phyloP scores from a whole-genome alignment of 306 rosid species.

The Citrullus mucosospermus region DNA sequence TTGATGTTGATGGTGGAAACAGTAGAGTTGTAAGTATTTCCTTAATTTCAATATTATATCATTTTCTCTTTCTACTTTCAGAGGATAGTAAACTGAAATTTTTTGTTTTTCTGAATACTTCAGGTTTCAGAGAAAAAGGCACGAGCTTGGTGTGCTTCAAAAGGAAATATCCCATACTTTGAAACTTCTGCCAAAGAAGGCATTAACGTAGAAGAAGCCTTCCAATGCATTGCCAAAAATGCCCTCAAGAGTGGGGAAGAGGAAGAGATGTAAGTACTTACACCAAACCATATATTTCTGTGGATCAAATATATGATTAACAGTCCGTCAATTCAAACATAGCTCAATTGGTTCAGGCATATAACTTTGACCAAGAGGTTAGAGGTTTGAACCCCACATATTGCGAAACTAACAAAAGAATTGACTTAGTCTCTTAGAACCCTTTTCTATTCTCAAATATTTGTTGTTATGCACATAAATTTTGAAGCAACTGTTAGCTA shows the following conservation, averaged over 20 bases:
- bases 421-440: neutral
- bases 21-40: conserved; percentile 75
- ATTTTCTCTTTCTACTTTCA: neutral
- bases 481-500: neutral
- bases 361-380: no score
- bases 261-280: conserved; percentile 84
- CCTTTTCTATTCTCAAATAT: neutral
- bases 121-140: conserved; percentile 98
- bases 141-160: conserved; percentile 98
- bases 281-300: neutral
- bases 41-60: neutral
- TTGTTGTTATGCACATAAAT: neutral
- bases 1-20: conserved; percentile 93
- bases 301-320: neutral
- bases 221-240: conserved; percentile 87
- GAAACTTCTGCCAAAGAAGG: conserved; percentile 99
- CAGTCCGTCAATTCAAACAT: no score
- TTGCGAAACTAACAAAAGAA: no score
- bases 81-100: neutral
- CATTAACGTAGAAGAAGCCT: conserved; percentile 91
- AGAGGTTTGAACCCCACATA: no score
- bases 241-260: conserved; percentile 96
- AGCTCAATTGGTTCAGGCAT: no score
- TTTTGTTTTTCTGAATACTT: conserved; percentile 2
- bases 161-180: conserved; percentile 94